Evolutionary conservation across 2,329 filamentous ascomycete genomes (phyloP).

Genomic region (Venturia effusa): DNA sequence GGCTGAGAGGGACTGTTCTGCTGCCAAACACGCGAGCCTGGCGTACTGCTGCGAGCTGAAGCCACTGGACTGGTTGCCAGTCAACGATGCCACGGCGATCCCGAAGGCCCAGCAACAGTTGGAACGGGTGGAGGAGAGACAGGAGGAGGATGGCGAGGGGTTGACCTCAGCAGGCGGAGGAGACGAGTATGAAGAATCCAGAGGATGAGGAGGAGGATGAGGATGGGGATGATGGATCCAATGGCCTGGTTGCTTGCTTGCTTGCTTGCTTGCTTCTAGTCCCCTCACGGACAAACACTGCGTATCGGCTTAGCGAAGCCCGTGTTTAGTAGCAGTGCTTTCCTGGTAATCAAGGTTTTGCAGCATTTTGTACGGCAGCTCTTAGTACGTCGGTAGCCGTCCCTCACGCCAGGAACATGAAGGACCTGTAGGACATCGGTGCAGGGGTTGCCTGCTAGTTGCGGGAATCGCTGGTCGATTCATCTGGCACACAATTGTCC

Average conservation of each 20-base stretch:
- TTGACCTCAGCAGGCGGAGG: too few relatives aligned
- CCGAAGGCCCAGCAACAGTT: neutral
- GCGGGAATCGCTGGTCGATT: neutral
- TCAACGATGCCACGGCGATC: neutral
- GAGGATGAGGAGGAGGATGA: neutral
- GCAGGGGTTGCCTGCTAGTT: neutral
- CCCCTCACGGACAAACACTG: neutral
- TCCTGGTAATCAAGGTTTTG: neutral
- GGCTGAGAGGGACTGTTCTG: neutral
- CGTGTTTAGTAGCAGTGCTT: neutral
- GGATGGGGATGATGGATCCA: neutral
- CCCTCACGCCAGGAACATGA: neutral
- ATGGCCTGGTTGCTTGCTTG: neutral
- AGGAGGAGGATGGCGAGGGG: neutral
- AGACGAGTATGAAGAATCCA: neutral
- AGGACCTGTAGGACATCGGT: neutral
- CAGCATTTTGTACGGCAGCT: neutral
- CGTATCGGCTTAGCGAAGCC: neutral
- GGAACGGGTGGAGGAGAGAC: neutral
- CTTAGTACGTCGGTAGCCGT: neutral
- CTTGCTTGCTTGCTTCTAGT: neutral
- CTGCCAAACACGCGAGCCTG: constrained; percentile 1
- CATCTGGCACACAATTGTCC: neutral
- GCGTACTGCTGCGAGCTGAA: neutral
- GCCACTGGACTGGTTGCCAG: neutral